These are phyloP conservation scores for Diversispora eburnea DNA, from an alignment of 192 early-diverging fungal species.

Conservation along the genomic window DNA sequence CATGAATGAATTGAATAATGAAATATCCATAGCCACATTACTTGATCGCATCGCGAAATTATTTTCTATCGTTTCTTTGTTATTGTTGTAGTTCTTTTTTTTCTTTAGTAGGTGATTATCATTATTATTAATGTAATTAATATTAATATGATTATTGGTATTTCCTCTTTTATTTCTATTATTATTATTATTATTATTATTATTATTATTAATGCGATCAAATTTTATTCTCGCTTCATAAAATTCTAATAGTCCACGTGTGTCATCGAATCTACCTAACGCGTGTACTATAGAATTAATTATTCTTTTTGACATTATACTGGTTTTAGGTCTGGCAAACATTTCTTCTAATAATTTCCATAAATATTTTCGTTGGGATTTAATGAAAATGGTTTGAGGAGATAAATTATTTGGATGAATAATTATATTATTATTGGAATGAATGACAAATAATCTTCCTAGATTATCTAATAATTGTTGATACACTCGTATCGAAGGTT, in stretches of 20 bases:
- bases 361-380: background rate
- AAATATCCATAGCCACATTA: conserved; percentile 1
- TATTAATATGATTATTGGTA: too few species aligned
- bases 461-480: conserved; percentile 7
- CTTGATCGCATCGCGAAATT: background rate
- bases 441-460: background rate
- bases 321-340: conserved; percentile 2
- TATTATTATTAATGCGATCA: background rate
- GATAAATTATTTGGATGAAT: background rate
- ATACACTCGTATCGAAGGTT: conserved; percentile 10
- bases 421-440: background rate
- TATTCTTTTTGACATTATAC: conserved; percentile 9
- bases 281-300: conserved; percentile 12
- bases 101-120: background rate
- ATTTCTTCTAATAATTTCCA: conserved; percentile 3
- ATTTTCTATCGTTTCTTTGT: background rate
- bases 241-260: conserved; percentile 5
- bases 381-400: background rate
- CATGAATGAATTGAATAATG: conserved; percentile 16
- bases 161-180: background rate
- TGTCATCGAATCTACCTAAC: conserved; percentile 15
- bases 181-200: too few species aligned
- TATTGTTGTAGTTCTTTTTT: background rate
- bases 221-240: background rate
- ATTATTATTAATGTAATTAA: too few species aligned